Base-by-base conservation (phyloP, 169 alveolate species). In the Cryptosporidium muris region DNA sequence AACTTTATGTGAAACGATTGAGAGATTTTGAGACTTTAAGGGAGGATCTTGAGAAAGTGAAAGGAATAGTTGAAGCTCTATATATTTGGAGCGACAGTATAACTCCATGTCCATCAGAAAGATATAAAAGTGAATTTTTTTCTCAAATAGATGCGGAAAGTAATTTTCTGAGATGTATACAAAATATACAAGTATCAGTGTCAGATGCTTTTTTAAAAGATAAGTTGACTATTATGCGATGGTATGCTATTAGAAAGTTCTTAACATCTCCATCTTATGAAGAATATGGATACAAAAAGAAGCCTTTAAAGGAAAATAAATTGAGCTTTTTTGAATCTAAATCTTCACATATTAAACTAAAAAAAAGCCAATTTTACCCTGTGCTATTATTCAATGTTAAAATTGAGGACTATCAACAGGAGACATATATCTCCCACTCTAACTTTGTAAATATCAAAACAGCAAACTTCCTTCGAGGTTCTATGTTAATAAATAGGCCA, bases 11-110 rank as follows among this genome's bases (percentile, higher is more conserved):
- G 25, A 74, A 74, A 14, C 54, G 60, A 51, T 14, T 74, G 14
- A 74, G 60, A 74, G 60, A 58, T 54, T 40, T 74, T 53, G 85
- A 74, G 45, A 74, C 48, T 12, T 47, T 74, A 60, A 74, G 60
- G 60, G 85, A 58, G 43, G 85, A 74, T 34, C 54, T 74, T 25
- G 85, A 74, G 9, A 74, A 68, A 2, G 60, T 74, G 42, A 74
- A 62, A 25, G 85, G 85, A 6, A 58, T 74, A 43, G 60, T 74
- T 2, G 16, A 56, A 58, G 85, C 85, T n/a, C 54, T 74, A n/a
- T 74, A 74, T 49, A 58, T 74, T 38, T 74, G 85, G 85, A 74
- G 85, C 25, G 85, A 74, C 60, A 68, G 74, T 58, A 74, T 74
- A 45, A 74, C 25, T 74, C 60, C 85, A 34, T 47, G 25, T 58